A percentile compares a stretch with the other conserved stretches of the same genome.
Conservation (phyloP, 1,284 basidiomycete species). For the Leccinum subrobustum region DNA sequence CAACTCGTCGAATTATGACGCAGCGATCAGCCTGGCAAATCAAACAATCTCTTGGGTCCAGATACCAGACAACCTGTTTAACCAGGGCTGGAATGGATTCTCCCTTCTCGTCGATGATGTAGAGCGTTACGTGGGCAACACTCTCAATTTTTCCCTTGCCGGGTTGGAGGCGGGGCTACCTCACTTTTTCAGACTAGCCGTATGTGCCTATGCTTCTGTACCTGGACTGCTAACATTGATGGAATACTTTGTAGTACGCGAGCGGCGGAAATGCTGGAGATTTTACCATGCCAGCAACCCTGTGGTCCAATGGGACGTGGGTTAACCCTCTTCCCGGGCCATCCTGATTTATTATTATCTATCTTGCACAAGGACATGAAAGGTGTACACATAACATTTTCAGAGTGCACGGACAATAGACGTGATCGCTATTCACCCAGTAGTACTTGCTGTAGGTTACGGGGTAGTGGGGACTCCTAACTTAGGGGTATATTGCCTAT, state of each 20-base stretch:
- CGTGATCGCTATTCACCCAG: neutral
- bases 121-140: conserved; percentile 66
- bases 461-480: conserved; percentile 2
- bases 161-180: conserved; percentile 60
- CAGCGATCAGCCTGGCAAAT: conserved; percentile 51
- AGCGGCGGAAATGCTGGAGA: conserved; percentile 60
- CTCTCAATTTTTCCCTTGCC: conserved; percentile 66
- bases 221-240: conserved; percentile 5
- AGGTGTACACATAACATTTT: conserved; percentile 25
- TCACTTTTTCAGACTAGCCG: conserved; percentile 84
- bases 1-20: conserved; percentile 63
- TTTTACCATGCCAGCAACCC: conserved; percentile 77
- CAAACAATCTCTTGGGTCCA: conserved; percentile 65
- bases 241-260: conserved; percentile 46
- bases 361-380: neutral
- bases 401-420: neutral
- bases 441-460: neutral
- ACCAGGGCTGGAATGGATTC: conserved; percentile 72
- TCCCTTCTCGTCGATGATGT: conserved; percentile 84
- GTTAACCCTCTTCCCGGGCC: conserved; percentile 66
- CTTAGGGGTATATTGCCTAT: no score
- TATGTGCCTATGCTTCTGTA: conserved; percentile 33
- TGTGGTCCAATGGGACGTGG: conserved; percentile 82
- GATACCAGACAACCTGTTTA: conserved; percentile 39
- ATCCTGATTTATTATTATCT: conserved; percentile 39